These are phyloP conservation scores for Polysphondylium violaceum DNA, from an alignment of 78 protist species.

Conservation along the genomic window DNA sequence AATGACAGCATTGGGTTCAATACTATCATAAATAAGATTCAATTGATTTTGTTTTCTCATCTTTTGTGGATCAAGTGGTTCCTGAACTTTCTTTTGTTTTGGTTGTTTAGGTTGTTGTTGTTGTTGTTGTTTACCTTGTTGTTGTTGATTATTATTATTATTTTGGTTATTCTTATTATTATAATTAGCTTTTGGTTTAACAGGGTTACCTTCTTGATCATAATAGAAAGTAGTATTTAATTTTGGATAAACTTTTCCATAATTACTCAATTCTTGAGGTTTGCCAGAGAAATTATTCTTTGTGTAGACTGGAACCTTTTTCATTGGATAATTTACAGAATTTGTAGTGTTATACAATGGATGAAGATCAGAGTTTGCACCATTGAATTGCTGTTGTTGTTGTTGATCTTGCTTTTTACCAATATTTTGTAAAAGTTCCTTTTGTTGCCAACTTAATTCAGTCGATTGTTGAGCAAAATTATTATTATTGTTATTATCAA, in stretches of 20 bases:
- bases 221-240: constrained; percentile 22
- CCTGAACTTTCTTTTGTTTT: neutral
- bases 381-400: neutral
- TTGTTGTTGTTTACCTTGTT: neutral
- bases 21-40: constrained; percentile 13
- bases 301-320: neutral
- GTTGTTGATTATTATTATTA: neutral
- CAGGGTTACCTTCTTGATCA: constrained; percentile 19
- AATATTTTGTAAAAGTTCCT: neutral
- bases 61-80: constrained; percentile 16
- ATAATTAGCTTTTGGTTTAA: too few species aligned
- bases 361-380: neutral
- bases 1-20: neutral
- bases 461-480: neutral
- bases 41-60: constrained; percentile 11
- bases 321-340: constrained; percentile 20
- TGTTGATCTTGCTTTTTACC: neutral
- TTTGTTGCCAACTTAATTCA: constrained; percentile 37
- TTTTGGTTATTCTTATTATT: constrained; percentile 7
- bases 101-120: constrained; percentile 13
- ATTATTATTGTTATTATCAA: neutral
- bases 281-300: neutral
- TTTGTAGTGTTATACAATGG: neutral
- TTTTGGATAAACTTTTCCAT: constrained; percentile 6
- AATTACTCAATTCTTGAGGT: neutral